Percentiles rank a stretch among this genome's conserved stretches.
phyloP scores from a whole-genome alignment of 2,329 filamentous ascomycete genomes.

The Delphinella strobiligena region DNA sequence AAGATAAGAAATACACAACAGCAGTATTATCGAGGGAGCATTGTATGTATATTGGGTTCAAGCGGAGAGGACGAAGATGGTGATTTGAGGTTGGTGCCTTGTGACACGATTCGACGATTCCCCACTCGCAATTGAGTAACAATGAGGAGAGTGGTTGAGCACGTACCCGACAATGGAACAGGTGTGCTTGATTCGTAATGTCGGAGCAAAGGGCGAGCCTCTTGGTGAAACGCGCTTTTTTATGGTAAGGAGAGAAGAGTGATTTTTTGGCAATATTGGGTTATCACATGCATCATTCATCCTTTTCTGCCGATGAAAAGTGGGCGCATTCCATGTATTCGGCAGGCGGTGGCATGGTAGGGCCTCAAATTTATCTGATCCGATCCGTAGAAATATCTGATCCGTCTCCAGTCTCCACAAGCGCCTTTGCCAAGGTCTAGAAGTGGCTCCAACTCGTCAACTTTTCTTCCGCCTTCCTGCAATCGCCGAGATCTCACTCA shows the following conservation, averaged over 20 bases:
- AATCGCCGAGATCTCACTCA: background rate
- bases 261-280: background rate
- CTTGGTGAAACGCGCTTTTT: background rate
- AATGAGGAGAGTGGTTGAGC: too few relatives aligned
- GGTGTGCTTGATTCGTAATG: background rate
- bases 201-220: background rate
- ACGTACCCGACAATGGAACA: too few relatives aligned
- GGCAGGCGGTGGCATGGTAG: background rate
- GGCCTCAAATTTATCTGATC: background rate
- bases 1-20: background rate
- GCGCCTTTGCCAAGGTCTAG: background rate
- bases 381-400: background rate
- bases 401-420: background rate
- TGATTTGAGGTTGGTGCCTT: too few relatives aligned
- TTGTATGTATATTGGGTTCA: too few relatives aligned
- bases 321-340: background rate
- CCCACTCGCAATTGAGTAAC: too few relatives aligned
- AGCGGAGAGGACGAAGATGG: too few relatives aligned
- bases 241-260: background rate
- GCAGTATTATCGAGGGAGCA: slow-evolving; percentile 23
- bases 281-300: background rate
- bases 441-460: background rate
- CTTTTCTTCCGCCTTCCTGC: background rate
- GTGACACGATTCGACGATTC: too few relatives aligned
- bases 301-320: background rate